Base-by-base conservation (phyloP, 345 rosid species). In the Arabidopsis suecica region DNA sequence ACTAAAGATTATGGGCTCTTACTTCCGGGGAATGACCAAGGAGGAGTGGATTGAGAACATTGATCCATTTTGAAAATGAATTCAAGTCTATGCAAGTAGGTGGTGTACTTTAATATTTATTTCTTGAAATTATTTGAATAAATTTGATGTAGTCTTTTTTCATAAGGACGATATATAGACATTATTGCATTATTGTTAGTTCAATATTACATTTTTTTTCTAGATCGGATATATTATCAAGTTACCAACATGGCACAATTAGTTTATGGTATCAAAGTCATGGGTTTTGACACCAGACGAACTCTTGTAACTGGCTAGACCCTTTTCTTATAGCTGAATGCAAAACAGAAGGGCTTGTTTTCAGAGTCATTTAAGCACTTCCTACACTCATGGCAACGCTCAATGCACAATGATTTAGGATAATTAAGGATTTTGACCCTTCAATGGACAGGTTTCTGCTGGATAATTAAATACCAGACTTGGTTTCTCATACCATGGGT, bases 371-470 rank as follows among this genome's bases (percentile, higher is more conserved):
- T 74, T 22, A 74, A 41, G 79, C 79, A 79, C 14, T 66, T 49
- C 9, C 82, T 79, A 58, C 82, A 79, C 16, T 57, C 57, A 5
- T 61, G 71, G 54, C 82, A 79, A 42, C 79, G 79, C n/a, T 64
- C 68, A 40, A 79, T 79, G 68, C 82, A 79, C 16, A 34, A 25
- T 44, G 66, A 48, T 47, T 53, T 76, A 7, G 49, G 61, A 73
- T 47, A n/a, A n/a, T n/a, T n/a, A 74, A 38, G 72, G 50, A 44
- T 74, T 20, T 20, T 20, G 14, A 37, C 41, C 61, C 8, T 68
- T 68, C 37, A 25, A 41, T 12, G 49, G 68, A 67, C 79, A 79
- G 1, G 48, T 47, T 18, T 74, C 79, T 36, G 71, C 58, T 40
- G 82, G 55, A 59, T 76, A 79, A 49, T 79, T 76, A 55, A 73